Evolutionary conservation across 2,329 filamentous ascomycete species (phyloP), one percentile per base, ranked within the genome.

Genomic region (Fusarium proliferatum): DNA sequence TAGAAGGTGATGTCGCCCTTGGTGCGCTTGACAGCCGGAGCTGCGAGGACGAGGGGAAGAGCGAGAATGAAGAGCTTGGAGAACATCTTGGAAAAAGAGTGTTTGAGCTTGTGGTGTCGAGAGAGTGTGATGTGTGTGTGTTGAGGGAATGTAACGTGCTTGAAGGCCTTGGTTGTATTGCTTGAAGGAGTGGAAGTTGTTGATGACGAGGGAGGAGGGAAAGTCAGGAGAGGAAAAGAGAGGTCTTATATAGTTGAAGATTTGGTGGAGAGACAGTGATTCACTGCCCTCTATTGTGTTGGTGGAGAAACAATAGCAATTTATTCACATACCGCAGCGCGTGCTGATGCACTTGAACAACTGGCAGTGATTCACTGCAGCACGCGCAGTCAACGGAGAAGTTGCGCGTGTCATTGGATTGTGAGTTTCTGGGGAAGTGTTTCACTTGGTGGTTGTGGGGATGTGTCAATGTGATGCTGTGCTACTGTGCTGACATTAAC

Each of bases 1-100:
- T 93, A 95, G 83, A 91, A 95, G 43, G 76, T 79, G 57, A 77
- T 61, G 8, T 68, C 52, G 43, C 76, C 76, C 6, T 46, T n/a
- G 28, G 19, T 36, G 53, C 55, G 67, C 26, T 61, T 52, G 55
- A 69, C 30, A 30, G 57, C 43, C 10, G 76, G 74, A 5, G 71
- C 64, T 36, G 76, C 72, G 61, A 66, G 26, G 60, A 64, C 55
- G 41, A 73, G 34, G 55, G 76, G 66, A 38, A 77, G 73, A 34
- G 71, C 69, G 36, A 76, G 58, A 34, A 79, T 52, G 53, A 73
- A 60, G 63, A 72, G 61, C 62, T 72, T 63, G 64, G 66, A 56
- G 52, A 75, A 41, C 77, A 79, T 80, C 10, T 42, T 78, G 77
- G 55, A 11, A 21, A 45, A 57, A 59, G 30, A 48, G 49, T 41